Evolutionary conservation across 148 eudicot species (phyloP).

Genomic region (Fagopyrum homotropicum): DNA sequence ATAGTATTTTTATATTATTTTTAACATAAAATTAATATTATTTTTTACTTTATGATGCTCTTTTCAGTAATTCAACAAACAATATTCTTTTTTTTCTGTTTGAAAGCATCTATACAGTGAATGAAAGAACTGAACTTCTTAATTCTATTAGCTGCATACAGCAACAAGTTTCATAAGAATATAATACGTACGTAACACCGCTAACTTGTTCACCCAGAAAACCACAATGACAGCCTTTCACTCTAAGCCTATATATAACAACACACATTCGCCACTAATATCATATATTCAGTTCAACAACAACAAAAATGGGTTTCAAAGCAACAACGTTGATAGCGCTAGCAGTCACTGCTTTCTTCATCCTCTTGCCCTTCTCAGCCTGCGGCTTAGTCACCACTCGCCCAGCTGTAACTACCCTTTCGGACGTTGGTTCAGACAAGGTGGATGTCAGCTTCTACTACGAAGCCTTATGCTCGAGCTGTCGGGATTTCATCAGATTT

Average conservation of each 20-base stretch:
- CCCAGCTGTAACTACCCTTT: background rate
- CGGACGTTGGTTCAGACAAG: background rate
- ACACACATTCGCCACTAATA: background rate
- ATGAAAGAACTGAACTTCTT: background rate
- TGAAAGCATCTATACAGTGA: background rate
- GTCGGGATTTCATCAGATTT: background rate
- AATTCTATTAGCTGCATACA: constrained; percentile 1
- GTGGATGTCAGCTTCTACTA: constrained; percentile 3
- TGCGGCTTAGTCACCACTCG: background rate
- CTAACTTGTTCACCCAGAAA: background rate
- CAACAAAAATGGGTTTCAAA: background rate
- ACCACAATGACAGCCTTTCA: background rate
- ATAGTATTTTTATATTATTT: too few relatives aligned
- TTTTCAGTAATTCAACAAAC: background rate
- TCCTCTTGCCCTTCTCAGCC: background rate
- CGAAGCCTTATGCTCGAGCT: background rate
- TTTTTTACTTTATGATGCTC: background rate
- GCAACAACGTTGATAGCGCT: background rate
- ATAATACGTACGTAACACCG: background rate
- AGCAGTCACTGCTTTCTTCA: background rate
- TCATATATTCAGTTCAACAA: background rate
- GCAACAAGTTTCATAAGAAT: background rate
- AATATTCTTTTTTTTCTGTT: background rate
- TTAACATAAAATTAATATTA: too few relatives aligned
- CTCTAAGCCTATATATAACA: background rate